Evolutionary conservation across 2,329 filamentous ascomycete species (phyloP).

Genomic region (Rachicladosporium sp.): DNA sequence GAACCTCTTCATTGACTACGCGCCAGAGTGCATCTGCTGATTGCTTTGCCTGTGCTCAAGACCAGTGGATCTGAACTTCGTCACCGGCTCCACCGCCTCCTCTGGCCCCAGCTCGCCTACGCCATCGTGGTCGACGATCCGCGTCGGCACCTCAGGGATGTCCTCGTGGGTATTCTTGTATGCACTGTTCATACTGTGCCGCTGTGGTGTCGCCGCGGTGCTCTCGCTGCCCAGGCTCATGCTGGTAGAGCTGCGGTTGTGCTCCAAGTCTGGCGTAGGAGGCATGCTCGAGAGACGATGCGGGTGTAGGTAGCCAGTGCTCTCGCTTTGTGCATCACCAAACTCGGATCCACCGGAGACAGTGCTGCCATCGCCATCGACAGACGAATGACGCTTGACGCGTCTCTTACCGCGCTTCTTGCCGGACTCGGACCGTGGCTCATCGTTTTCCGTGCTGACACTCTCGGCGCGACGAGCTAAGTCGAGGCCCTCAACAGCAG

Average conservation of each 20-base stretch:
- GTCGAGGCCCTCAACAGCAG: conserved; percentile 89
- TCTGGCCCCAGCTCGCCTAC: conserved; percentile 14
- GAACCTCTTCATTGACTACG: no score
- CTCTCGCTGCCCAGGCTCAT: conserved; percentile 83
- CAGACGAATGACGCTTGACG: conserved; percentile 28
- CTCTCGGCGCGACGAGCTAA: conserved; percentile 76
- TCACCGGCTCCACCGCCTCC: conserved; percentile 18
- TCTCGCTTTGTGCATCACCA: conserved; percentile 50
- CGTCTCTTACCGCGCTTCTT: conserved; percentile 24
- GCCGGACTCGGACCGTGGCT: conserved; percentile 24
- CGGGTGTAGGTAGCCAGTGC: conserved; percentile 52
- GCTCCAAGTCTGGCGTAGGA: conserved; percentile 87
- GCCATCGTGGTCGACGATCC: conserved; percentile 73
- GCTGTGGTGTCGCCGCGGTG: conserved; percentile 64
- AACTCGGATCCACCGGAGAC: conserved; percentile 43
- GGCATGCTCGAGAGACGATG: conserved; percentile 73
- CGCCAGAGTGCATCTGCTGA: no score
- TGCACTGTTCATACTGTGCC: conserved; percentile 73
- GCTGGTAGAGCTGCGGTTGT: conserved; percentile 85
- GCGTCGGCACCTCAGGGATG: conserved; percentile 74
- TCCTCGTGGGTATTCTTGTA: conserved; percentile 50
- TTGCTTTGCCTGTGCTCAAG: conserved; percentile 1
- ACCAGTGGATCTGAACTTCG: conserved; percentile 4
- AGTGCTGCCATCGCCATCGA: conserved; percentile 36
- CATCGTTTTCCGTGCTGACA: conserved; percentile 32